A percentile compares a stretch with the other conserved stretches of the same genome.
Conservation (phyloP, 2,329 filamentous ascomycete genomes). For the Sporothrix humicola region DNA sequence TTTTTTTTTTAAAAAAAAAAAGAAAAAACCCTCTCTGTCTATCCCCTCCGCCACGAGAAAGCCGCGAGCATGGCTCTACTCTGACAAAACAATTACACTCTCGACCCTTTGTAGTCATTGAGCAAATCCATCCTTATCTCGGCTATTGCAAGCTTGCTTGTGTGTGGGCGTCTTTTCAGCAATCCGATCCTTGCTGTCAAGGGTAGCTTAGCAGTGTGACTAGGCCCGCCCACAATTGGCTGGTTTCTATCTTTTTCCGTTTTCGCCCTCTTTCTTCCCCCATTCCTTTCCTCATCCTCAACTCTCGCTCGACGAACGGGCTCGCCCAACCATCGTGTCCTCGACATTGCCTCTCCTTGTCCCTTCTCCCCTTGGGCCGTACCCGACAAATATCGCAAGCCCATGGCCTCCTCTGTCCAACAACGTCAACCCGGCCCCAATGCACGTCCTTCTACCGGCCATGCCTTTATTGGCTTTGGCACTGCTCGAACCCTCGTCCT, state of each 20-base stretch:
- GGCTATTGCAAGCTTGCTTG: background rate
- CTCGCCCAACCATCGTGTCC: background rate
- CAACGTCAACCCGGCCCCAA: conserved; percentile 21
- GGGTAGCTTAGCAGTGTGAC: no score
- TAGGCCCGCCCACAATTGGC: conserved; percentile 5
- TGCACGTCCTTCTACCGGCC: conserved; percentile 19
- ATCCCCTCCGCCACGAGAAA: background rate
- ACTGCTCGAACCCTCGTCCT: conserved; percentile 55
- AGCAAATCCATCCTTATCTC: background rate
- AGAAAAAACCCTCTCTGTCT: background rate
- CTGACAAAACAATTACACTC: background rate
- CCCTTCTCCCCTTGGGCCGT: background rate
- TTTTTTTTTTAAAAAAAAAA: background rate
- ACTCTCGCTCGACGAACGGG: no score
- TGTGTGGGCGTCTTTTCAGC: background rate
- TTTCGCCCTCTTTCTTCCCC: background rate
- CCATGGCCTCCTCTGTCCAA: conserved; percentile 30
- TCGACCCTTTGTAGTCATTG: background rate
- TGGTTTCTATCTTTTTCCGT: background rate
- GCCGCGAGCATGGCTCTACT: conserved; percentile 20
- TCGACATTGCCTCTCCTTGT: background rate
- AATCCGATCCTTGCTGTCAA: background rate
- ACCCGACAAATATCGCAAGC: background rate
- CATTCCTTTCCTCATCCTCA: background rate
- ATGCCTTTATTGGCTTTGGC: conserved; percentile 43